A percentile compares a stretch with the other conserved stretches of the same genome.
Evolutionary conservation across 1,139 yeast genomes (phyloP).

Genomic region (Yamadazyma mexicana): DNA sequence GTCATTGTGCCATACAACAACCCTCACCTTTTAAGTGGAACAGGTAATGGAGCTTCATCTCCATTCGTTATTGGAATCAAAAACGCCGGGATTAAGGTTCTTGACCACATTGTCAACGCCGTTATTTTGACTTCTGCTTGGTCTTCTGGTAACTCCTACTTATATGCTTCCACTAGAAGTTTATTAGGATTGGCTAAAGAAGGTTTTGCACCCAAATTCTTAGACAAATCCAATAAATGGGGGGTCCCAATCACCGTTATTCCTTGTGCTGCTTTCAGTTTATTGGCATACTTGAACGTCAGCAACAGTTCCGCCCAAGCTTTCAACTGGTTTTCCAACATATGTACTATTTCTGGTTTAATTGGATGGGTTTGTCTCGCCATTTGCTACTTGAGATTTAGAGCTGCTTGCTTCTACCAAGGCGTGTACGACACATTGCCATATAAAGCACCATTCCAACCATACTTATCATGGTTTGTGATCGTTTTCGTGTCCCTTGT

Average conservation of each 20-base stretch:
- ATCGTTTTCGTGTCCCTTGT: slow-evolving; percentile 41
- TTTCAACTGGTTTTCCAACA: slow-evolving; percentile 68
- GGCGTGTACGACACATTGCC: slow-evolving; percentile 27
- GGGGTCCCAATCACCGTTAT: slow-evolving; percentile 38
- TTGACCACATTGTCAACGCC: slow-evolving; percentile 53
- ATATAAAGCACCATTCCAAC: slow-evolving; percentile 45
- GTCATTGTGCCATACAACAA: slow-evolving; percentile 49
- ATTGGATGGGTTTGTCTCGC: slow-evolving; percentile 62
- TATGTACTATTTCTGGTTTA: slow-evolving; percentile 70
- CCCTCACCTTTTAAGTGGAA: slow-evolving; percentile 28
- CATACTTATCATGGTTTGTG: slow-evolving; percentile 43
- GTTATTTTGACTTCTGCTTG: slow-evolving; percentile 52
- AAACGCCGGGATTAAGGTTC: slow-evolving; percentile 47
- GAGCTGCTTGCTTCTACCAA: slow-evolving; percentile 48
- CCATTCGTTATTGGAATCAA: slow-evolving; percentile 57
- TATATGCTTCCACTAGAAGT: slow-evolving; percentile 44
- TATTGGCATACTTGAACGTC: slow-evolving; percentile 63
- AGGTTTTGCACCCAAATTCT: slow-evolving; percentile 48
- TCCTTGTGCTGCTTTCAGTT: slow-evolving; percentile 32
- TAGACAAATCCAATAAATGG: slow-evolving; percentile 38
- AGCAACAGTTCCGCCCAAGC: slow-evolving; percentile 53
- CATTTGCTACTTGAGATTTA: slow-evolving; percentile 52
- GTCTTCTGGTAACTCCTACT: slow-evolving; percentile 49
- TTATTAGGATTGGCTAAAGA: slow-evolving; percentile 48
- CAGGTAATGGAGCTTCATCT: slow-evolving; percentile 46